Conservation (phyloP, 2,329 filamentous ascomycete species). For the Pezicula neosporulosa region DNA sequence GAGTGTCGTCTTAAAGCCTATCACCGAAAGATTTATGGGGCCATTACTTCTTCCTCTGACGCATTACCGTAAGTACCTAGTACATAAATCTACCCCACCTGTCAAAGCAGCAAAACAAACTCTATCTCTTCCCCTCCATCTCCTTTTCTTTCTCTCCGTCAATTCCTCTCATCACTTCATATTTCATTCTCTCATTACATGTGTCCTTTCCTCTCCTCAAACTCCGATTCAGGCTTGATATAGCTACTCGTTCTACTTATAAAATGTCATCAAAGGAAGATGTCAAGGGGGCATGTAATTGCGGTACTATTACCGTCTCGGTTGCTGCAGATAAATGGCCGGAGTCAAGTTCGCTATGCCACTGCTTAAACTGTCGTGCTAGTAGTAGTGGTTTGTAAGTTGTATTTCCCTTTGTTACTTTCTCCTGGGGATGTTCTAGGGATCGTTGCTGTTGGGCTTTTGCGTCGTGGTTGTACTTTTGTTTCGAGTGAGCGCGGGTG, state of each 20-base stretch:
- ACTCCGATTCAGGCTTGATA: neutral
- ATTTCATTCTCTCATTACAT: too few relatives aligned
- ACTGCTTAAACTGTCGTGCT: neutral
- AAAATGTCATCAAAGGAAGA: neutral
- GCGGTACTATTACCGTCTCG: neutral
- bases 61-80: too few relatives aligned
- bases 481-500: too few relatives aligned
- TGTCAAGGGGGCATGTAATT: slow-evolving; percentile 1
- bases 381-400: neutral
- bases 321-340: neutral
- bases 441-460: neutral
- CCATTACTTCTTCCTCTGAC: too few relatives aligned
- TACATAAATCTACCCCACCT: too few relatives aligned
- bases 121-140: too few relatives aligned
- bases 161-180: too few relatives aligned
- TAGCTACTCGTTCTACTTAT: neutral
- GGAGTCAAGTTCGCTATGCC: neutral
- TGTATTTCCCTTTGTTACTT: neutral
- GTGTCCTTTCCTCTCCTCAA: neutral
- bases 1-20: too few relatives aligned
- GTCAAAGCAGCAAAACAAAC: too few relatives aligned
- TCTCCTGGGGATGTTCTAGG: neutral
- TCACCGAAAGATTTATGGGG: too few relatives aligned
- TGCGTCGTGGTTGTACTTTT: neutral
- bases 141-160: too few relatives aligned